These are phyloP conservation scores for Filosporella fistucella DNA, from an alignment of 495 filamentous ascomycete genomes.

Conservation along the genomic window DNA sequence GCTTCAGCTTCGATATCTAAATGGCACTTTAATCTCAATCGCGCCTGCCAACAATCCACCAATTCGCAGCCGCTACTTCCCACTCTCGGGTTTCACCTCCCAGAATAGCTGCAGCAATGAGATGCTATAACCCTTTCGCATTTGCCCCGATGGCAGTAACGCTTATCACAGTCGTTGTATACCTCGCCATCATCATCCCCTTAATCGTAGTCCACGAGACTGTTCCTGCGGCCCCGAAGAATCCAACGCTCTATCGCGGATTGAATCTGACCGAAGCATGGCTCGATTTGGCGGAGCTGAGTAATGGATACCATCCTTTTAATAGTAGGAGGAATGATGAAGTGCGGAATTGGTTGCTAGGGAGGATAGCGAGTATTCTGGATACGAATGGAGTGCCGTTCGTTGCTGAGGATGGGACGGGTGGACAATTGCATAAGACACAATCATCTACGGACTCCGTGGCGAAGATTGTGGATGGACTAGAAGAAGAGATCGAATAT, in stretches of 20 bases:
- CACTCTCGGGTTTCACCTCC: too few species aligned
- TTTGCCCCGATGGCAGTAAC: slow-evolving; percentile 64
- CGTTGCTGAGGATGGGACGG: too few species aligned
- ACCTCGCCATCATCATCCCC: slow-evolving; percentile 64
- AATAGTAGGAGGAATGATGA: slow-evolving; percentile 81
- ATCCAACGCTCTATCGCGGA: slow-evolving; percentile 49
- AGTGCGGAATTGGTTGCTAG: slow-evolving; percentile 71
- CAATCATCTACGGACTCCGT: too few species aligned
- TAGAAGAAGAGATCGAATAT: neutral
- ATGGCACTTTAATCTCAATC: too few species aligned
- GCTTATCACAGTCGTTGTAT: slow-evolving; percentile 63
- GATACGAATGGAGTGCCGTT: slow-evolving; percentile 48
- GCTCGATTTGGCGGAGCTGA: slow-evolving; percentile 73
- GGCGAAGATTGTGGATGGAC: too few species aligned
- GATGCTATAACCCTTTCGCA: slow-evolving; percentile 39
- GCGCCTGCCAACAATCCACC: too few species aligned
- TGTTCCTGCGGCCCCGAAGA: slow-evolving; percentile 64
- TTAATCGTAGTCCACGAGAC: slow-evolving; percentile 70
- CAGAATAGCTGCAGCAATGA: slow-evolving; percentile 28
- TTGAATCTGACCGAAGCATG: slow-evolving; percentile 81
- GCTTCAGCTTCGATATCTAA: too few species aligned
- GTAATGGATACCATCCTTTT: slow-evolving; percentile 78
- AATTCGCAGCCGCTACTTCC: too few species aligned
- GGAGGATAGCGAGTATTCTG: slow-evolving; percentile 64
- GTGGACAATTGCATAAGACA: too few species aligned